These are phyloP conservation scores for Picochlorum costavermella DNA, from an alignment of 139 green algal species.

Conservation along the genomic window DNA sequence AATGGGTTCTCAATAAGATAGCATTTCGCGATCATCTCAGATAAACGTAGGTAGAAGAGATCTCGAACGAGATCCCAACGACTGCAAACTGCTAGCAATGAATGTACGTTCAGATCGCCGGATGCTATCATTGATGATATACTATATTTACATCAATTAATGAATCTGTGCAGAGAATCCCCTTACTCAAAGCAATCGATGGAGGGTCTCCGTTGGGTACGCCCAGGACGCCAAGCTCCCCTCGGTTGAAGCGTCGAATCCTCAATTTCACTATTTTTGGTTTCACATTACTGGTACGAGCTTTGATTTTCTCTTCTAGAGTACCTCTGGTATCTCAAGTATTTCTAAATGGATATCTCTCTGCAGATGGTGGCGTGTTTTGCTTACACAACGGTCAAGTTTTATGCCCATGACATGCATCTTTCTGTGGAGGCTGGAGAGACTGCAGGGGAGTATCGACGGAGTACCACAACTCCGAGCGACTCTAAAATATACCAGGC, in stretches of 20 bases:
- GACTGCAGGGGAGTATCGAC: no score
- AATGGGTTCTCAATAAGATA: background rate
- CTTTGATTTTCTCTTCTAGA: no score
- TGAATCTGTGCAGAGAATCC: slow-evolving; percentile 2
- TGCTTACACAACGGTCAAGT: background rate
- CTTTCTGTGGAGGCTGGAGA: no score
- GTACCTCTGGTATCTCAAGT: no score
- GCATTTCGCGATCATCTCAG: background rate
- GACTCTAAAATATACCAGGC: background rate
- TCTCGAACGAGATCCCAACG: slow-evolving; percentile 3
- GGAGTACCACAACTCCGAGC: no score
- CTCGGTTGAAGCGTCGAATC: background rate
- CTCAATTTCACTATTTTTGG: no score
- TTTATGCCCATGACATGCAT: slow-evolving; percentile 1
- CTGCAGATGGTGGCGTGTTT: background rate
- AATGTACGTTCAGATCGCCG: background rate
- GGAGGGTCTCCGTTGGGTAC: background rate
- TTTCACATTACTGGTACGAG: no score
- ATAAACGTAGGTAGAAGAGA: background rate
- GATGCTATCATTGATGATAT: no score
- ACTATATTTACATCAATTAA: no score
- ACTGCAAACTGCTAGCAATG: background rate
- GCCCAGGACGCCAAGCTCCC: background rate
- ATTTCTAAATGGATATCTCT: background rate
- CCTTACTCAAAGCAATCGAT: slow-evolving; percentile 5